These are phyloP conservation scores for Camellia japonica DNA, from an alignment of 148 eudicot genomes.

Conservation along the genomic window DNA sequence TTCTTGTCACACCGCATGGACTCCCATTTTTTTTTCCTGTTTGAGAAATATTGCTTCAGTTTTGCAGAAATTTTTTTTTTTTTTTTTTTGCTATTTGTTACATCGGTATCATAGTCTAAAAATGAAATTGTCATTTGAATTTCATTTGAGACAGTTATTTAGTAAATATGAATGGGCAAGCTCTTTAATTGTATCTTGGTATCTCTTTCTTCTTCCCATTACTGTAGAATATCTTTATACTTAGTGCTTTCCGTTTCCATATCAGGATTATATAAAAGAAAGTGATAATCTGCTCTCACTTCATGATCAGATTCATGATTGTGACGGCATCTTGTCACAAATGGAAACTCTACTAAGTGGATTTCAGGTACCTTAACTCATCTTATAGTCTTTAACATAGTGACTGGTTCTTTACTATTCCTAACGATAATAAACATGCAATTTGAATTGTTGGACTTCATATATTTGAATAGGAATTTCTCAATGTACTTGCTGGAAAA, in stretches of 20 bases:
- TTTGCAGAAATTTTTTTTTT: no score
- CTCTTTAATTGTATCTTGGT: not conserved
- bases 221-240: not conserved
- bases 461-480: not conserved
- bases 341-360: constrained; percentile 96
- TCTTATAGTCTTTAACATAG: not conserved
- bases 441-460: constrained; percentile 1
- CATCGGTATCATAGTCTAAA: not conserved
- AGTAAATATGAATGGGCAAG: not conserved
- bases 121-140: no score
- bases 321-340: constrained; percentile 85
- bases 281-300: constrained; percentile 96
- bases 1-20: not conserved
- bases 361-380: constrained; percentile 64
- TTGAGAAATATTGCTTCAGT: not conserved
- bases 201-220: not conserved
- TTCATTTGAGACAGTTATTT: not conserved
- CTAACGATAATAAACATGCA: not conserved
- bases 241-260: constrained; percentile 4
- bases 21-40: not conserved
- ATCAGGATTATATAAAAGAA: constrained; percentile 91
- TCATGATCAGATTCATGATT: constrained; percentile 96
- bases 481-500: not conserved
- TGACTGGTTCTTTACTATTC: constrained; percentile 1
- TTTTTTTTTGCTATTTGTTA: not conserved